phyloP scores from a whole-genome alignment of 2,329 filamentous ascomycete species.

The Botrytis cinerea region DNA sequence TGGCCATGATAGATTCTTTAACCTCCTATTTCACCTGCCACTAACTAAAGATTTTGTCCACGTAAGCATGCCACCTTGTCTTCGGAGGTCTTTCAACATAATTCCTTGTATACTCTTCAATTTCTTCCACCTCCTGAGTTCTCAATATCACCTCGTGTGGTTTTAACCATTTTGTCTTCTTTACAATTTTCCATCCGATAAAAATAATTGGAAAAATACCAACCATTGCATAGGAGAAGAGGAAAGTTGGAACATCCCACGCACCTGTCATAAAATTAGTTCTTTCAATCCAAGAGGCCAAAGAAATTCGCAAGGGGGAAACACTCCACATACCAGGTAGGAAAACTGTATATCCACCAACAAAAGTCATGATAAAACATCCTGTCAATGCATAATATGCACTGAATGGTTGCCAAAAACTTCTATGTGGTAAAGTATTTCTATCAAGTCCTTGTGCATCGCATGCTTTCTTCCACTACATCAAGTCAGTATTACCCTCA shows the following conservation, averaged over 20 bases:
- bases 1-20: background rate
- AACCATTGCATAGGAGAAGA: constrained; percentile 62
- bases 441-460: constrained; percentile 48
- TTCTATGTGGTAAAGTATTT: constrained; percentile 52
- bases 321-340: constrained; percentile 44
- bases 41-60: constrained; percentile 35
- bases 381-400: constrained; percentile 55
- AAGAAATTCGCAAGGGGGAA: background rate
- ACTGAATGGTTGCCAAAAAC: constrained; percentile 57
- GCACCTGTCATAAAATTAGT: constrained; percentile 33
- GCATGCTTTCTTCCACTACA: constrained; percentile 54
- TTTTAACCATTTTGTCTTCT: constrained; percentile 55
- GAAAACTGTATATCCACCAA: constrained; percentile 63
- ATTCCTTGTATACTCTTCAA: constrained; percentile 60
- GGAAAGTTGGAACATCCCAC: constrained; percentile 62
- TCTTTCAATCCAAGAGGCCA: background rate
- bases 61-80: constrained; percentile 33
- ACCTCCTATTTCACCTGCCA: background rate
- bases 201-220: constrained; percentile 60
- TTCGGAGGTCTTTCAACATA: constrained; percentile 46
- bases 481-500: background rate
- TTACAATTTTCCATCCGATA: constrained; percentile 60
- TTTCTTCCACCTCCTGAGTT: constrained; percentile 56
- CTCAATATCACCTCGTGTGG: constrained; percentile 56
- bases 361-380: constrained; percentile 60